Evolutionary conservation across 768 basidiomycete species (phyloP), one percentile per base, ranked within the genome.

Genomic region (Boletus sp.): DNA sequence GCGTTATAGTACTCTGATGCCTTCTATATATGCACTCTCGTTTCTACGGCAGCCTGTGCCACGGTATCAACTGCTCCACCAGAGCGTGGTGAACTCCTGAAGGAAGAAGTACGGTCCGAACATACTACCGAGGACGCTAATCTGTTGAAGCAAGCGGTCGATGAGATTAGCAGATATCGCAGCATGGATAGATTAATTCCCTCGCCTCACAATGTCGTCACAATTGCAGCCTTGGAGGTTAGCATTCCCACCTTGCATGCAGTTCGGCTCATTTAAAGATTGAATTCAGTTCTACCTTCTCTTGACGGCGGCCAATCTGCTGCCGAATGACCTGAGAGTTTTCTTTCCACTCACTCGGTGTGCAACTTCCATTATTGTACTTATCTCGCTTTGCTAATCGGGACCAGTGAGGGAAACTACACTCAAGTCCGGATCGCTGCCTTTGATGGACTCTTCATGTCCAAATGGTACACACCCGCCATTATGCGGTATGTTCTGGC

Each of bases 141-240:
- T 37, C 77, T 95, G 11, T 71, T 95, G 48, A 85, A 86, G 63
- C 84, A 88, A 62, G 90, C 89, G 2, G 70, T 88, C 45, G 80
- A 85, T 18, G 93, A 96, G 68, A 83, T 98, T 33, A 91, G 94
- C 65, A 83, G 96, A 44, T 96, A 95, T 75, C 86, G 93, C 55
- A 92, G 86, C 66, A 93, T 97, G 87, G 97, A 99, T 72, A 81
- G 94, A 53, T 78, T 98, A 15, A 94, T 98, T 55, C 94, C 97
- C 9, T 96, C 95, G 1, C 86, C 87, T 47, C 94, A 96, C 64
- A 99, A 99, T 67, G 85, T 92, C 35, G 89, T 98, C 29, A 95
- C 97, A 1, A 82, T 90, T 48, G 92, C 97, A 28, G 88, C 87
- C 8, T 77, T 99, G 53, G 92, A 98, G 83, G 94, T 96, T 58